Conservation (phyloP, 2,329 filamentous ascomycete species). For the Phaeosphaeria sp. region DNA sequence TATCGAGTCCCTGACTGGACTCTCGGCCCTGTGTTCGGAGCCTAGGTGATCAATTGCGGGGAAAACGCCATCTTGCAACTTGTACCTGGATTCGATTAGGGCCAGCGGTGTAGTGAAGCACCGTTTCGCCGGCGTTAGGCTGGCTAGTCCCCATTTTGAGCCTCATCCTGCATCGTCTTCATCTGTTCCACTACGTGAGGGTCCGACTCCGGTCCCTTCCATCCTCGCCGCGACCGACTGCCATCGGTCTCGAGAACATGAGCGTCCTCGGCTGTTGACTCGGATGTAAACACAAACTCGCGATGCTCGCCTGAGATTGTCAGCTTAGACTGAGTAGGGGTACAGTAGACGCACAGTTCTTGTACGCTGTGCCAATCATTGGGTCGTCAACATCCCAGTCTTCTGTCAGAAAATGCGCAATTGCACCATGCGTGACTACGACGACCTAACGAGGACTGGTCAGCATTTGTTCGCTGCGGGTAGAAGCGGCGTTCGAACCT, state of each 20-base stretch:
- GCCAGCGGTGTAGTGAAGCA: neutral
- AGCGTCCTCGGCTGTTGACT: slow-evolving; percentile 32
- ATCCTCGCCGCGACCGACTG: slow-evolving; percentile 26
- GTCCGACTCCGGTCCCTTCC: slow-evolving; percentile 27
- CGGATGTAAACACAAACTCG: slow-evolving; percentile 35
- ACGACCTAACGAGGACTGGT: slow-evolving; percentile 62
- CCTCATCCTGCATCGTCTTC: slow-evolving; percentile 17
- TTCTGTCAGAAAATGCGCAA: slow-evolving; percentile 83
- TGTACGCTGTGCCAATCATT: slow-evolving; percentile 38
- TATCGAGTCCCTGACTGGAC: neutral
- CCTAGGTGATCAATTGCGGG: neutral
- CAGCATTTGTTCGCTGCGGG: neutral
- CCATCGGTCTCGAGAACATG: slow-evolving; percentile 36
- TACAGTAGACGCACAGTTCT: slow-evolving; percentile 29
- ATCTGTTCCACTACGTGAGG: slow-evolving; percentile 39
- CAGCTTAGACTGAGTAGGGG: neutral
- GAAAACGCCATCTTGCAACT: neutral
- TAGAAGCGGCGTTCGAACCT: slow-evolving; percentile 17
- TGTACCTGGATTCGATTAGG: neutral
- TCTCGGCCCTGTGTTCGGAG: neutral
- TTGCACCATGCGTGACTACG: slow-evolving; percentile 81
- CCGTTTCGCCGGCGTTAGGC: neutral
- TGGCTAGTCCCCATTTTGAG: neutral
- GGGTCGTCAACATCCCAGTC: slow-evolving; percentile 64
- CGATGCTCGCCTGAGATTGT: slow-evolving; percentile 34